Evolutionary conservation across 108 stramenopile genomes (phyloP).

Genomic region (Poteriospumella lacustris): DNA sequence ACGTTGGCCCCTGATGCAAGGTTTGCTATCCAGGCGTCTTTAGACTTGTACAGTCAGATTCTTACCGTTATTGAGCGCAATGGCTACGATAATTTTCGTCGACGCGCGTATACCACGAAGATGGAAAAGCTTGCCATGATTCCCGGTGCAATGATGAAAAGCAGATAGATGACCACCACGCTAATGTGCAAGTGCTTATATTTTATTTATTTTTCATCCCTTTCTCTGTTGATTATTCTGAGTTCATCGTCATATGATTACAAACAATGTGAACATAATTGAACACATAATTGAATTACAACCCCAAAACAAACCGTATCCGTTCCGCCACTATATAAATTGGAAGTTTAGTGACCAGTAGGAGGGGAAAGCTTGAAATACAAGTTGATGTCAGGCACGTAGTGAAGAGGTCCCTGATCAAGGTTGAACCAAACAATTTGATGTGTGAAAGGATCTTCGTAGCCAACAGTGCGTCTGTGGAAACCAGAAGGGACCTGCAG

Average conservation of each 20-base stretch:
- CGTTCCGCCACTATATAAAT: too few relatives aligned
- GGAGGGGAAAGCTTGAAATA: conserved; percentile 40
- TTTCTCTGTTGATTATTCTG: too few relatives aligned
- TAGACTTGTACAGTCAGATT: conserved; percentile 87
- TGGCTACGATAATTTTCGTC: conserved; percentile 83
- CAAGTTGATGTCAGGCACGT: conserved; percentile 46
- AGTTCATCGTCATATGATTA: too few relatives aligned
- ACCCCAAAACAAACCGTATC: too few relatives aligned
- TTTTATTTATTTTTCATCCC: too few relatives aligned
- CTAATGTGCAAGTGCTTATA: too few relatives aligned
- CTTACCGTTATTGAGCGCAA: conserved; percentile 88
- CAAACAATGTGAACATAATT: too few relatives aligned
- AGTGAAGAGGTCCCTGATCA: conserved; percentile 38
- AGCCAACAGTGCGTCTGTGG: conserved; percentile 72
- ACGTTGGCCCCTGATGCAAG: conserved; percentile 80
- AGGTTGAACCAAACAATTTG: conserved; percentile 83
- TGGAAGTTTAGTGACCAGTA: too few relatives aligned
- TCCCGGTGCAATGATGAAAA: conserved; percentile 70
- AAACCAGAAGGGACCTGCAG: conserved; percentile 65
- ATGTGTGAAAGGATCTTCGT: conserved; percentile 73
- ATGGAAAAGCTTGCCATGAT: conserved; percentile 87
- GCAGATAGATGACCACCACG: neutral
- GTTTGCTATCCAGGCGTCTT: conserved; percentile 75
- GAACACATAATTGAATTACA: too few relatives aligned
- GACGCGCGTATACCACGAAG: conserved; percentile 87